These are phyloP conservation scores for Elaeis guineensis DNA, from an alignment of 176 grass and related monocot genomes.

Conservation along the genomic window DNA sequence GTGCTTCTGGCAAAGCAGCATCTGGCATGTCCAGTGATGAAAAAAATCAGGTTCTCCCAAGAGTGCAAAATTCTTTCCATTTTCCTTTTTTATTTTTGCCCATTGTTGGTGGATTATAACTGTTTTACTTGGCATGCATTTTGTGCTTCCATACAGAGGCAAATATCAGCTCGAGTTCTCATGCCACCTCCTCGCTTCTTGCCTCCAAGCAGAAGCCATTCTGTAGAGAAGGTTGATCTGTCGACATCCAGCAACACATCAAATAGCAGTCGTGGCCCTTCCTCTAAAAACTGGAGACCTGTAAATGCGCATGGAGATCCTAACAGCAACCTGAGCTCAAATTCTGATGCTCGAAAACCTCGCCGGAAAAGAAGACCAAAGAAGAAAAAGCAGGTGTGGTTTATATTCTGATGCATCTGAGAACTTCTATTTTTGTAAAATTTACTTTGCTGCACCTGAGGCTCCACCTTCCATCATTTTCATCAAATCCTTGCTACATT, in stretches of 20 bases:
- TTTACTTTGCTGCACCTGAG: too few species aligned
- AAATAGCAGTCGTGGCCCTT: constrained; percentile 37
- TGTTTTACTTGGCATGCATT: constrained; percentile 5
- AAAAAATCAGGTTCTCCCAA: constrained; percentile 78
- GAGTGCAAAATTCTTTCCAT: constrained; percentile 5
- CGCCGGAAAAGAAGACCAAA: constrained; percentile 85
- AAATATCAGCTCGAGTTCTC: constrained; percentile 76
- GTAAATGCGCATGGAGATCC: constrained; percentile 31
- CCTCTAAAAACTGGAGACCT: constrained; percentile 47
- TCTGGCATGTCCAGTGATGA: constrained; percentile 96
- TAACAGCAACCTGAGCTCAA: constrained; percentile 77
- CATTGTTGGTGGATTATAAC: too few species aligned
- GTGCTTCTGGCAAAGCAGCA: constrained; percentile 77
- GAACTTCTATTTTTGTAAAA: too few species aligned
- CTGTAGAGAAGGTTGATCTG: constrained; percentile 36
- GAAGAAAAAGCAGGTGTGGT: constrained; percentile 82
- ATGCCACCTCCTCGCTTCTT: constrained; percentile 91
- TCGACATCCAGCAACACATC: constrained; percentile 72
- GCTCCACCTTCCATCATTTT: too few species aligned
- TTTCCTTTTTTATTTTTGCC: background rate
- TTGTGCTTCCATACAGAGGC: constrained; percentile 36
- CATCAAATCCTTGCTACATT: too few species aligned
- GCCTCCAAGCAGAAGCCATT: constrained; percentile 57
- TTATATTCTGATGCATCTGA: background rate
- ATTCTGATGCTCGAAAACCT: constrained; percentile 85